Conservation (phyloP, 495 filamentous ascomycete genomes). For the Tuber indicum region DNA sequence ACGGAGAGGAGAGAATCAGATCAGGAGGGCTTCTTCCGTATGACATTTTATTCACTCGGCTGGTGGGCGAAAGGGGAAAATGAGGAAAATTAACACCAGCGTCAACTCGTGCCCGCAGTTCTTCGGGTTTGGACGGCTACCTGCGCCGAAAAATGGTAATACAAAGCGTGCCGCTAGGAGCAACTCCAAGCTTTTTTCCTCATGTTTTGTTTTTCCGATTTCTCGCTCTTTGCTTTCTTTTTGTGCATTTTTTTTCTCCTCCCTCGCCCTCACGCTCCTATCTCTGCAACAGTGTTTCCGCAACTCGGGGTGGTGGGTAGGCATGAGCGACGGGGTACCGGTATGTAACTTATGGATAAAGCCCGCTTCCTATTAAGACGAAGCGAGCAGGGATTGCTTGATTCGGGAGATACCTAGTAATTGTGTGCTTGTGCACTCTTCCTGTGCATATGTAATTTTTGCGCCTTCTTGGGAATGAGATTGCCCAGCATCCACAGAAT, state of each 20-base stretch:
- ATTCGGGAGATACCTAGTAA: slow-evolving; percentile 7
- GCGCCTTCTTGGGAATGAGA: not conserved
- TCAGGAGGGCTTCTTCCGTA: slow-evolving; percentile 3
- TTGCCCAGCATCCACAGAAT: not conserved
- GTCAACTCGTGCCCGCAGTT: slow-evolving; percentile 9
- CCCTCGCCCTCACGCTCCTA: not conserved
- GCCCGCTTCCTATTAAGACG: slow-evolving; percentile 22
- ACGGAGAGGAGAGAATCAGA: not conserved
- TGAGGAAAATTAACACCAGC: slow-evolving; percentile 23
- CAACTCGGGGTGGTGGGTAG: slow-evolving; percentile 38
- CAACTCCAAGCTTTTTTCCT: slow-evolving; percentile 29
- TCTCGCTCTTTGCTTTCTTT: not conserved
- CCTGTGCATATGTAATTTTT: slow-evolving; percentile 1
- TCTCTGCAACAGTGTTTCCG: slow-evolving; percentile 35
- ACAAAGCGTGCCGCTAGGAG: slow-evolving; percentile 33
- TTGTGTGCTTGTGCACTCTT: not conserved
- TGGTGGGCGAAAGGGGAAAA: slow-evolving; percentile 22
- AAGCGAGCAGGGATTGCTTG: slow-evolving; percentile 24
- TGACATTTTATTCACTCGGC: slow-evolving; percentile 24
- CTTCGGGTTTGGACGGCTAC: slow-evolving; percentile 31
- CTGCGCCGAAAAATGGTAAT: slow-evolving; percentile 26
- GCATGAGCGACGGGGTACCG: slow-evolving; percentile 12
- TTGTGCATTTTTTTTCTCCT: not conserved
- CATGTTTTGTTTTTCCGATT: not conserved
- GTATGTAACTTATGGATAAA: slow-evolving; percentile 11